These are phyloP conservation scores for Blastobotrys raffinosifermentans DNA, from an alignment of 1,139 yeast genomes.

Conservation along the genomic window DNA sequence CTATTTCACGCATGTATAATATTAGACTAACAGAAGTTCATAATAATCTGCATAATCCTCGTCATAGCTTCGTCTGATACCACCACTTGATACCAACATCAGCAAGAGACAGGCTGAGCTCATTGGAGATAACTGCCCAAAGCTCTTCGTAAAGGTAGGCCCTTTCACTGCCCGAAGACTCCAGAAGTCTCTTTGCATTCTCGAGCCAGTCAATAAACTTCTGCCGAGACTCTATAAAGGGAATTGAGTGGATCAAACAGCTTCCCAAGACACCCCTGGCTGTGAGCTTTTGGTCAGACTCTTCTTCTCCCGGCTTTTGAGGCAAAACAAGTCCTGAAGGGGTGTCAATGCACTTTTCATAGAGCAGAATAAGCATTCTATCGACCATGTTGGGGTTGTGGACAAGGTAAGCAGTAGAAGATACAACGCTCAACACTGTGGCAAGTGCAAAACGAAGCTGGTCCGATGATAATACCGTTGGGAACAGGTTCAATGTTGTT, in stretches of 20 bases:
- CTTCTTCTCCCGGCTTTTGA: slow-evolving; percentile 31
- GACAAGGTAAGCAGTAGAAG: slow-evolving; percentile 40
- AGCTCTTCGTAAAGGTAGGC: slow-evolving; percentile 32
- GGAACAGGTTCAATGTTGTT: slow-evolving; percentile 48
- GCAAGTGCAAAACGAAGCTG: slow-evolving; percentile 58
- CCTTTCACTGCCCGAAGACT: slow-evolving; percentile 27
- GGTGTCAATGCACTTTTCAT: slow-evolving; percentile 29
- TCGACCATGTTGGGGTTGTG: slow-evolving; percentile 33
- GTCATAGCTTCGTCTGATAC: no score
- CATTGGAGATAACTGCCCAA: slow-evolving; percentile 42
- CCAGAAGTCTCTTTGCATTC: slow-evolving; percentile 8
- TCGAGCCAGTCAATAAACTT: slow-evolving; percentile 44
- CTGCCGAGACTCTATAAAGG: slow-evolving; percentile 44
- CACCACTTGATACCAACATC: slow-evolving; percentile 66
- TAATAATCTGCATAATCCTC: no score
- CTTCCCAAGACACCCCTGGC: slow-evolving; percentile 48
- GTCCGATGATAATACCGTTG: slow-evolving; percentile 45
- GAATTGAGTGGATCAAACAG: slow-evolving; percentile 47
- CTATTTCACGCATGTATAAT: no score
- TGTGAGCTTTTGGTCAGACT: slow-evolving; percentile 33
- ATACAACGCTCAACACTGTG: slow-evolving; percentile 48
- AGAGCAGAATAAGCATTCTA: slow-evolving; percentile 39
- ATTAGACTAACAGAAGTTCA: no score
- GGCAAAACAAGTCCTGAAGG: slow-evolving; percentile 32
- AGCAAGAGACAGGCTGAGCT: slow-evolving; percentile 53